phyloP scores from a whole-genome alignment of 2,329 filamentous ascomycete species.

The Tricladium varicosporioides region DNA sequence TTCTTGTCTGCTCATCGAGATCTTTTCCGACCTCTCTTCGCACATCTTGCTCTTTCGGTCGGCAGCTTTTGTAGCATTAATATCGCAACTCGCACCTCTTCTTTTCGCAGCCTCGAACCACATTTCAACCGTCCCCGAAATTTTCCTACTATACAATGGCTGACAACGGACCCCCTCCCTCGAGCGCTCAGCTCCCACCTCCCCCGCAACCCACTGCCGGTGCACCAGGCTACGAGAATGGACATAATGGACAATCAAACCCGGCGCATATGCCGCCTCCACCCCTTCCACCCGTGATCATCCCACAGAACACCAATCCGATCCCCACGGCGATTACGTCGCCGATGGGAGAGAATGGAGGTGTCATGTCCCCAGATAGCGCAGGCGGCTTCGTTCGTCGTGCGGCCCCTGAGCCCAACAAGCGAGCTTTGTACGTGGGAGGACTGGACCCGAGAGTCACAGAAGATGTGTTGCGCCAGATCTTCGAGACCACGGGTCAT shows the following conservation, averaged over 20 bases:
- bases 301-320: slow-evolving; percentile 93
- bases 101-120: slow-evolving; percentile 16
- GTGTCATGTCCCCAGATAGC: slow-evolving; percentile 81
- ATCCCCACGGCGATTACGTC: slow-evolving; percentile 92
- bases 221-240: slow-evolving; percentile 74
- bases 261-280: slow-evolving; percentile 83
- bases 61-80: slow-evolving; percentile 19
- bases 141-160: slow-evolving; percentile 59
- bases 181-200: slow-evolving; percentile 65
- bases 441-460: slow-evolving; percentile 93
- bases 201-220: slow-evolving; percentile 67
- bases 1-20: slow-evolving; percentile 23
- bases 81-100: slow-evolving; percentile 25
- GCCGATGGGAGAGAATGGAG: slow-evolving; percentile 66
- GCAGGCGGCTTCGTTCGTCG: slow-evolving; percentile 80
- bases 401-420: slow-evolving; percentile 96
- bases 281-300: slow-evolving; percentile 77
- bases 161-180: slow-evolving; percentile 65
- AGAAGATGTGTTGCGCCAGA: slow-evolving; percentile 93
- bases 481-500: slow-evolving; percentile 98
- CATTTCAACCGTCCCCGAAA: slow-evolving; percentile 23
- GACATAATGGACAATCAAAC: slow-evolving; percentile 69
- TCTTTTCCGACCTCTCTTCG: slow-evolving; percentile 20
- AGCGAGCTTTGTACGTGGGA: slow-evolving; percentile 93
- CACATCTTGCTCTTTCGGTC: slow-evolving; percentile 19